A percentile compares a stretch with the other conserved stretches of the same genome.
phyloP scores from a whole-genome alignment of 176 grass and related monocot genomes.

The Triticum dicoccoides region DNA sequence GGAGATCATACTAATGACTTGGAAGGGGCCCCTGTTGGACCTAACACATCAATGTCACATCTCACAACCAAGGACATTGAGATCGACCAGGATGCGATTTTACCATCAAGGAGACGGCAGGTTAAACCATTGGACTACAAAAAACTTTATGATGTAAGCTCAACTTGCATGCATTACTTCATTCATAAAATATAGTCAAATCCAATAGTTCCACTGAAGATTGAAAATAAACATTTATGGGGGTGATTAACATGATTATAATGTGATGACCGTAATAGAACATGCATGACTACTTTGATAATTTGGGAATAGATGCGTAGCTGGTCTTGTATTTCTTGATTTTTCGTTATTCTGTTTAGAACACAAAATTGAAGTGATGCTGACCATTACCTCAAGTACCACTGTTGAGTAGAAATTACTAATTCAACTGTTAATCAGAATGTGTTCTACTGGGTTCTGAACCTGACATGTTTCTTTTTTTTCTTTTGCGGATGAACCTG shows the following conservation, averaged over 20 bases:
- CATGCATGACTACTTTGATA: not conserved
- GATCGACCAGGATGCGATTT: slow-evolving; percentile 22
- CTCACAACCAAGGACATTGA: slow-evolving; percentile 29
- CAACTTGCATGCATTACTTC: slow-evolving; percentile 16
- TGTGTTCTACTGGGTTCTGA: not conserved
- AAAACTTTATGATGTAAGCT: slow-evolving; percentile 71
- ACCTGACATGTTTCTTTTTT: slow-evolving; percentile 31
- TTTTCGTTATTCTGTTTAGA: not conserved
- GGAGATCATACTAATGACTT: slow-evolving; percentile 11
- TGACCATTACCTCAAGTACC: not conserved
- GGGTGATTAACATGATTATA: not conserved
- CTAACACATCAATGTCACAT: slow-evolving; percentile 2
- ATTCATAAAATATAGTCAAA: slow-evolving; percentile 12
- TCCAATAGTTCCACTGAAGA: slow-evolving; percentile 2
- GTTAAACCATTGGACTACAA: slow-evolving; percentile 61
- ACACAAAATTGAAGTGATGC: not conserved
- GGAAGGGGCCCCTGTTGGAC: not conserved
- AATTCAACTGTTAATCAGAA: not conserved
- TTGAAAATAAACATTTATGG: not conserved
- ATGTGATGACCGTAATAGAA: not conserved
- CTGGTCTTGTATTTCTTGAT: not conserved
- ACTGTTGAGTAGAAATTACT: not conserved
- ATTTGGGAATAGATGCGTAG: not conserved
- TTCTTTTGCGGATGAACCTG: not conserved
- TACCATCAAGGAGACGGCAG: slow-evolving; percentile 47